phyloP scores from a whole-genome alignment of 2,329 filamentous ascomycete genomes.

The Fusarium devonianum region DNA sequence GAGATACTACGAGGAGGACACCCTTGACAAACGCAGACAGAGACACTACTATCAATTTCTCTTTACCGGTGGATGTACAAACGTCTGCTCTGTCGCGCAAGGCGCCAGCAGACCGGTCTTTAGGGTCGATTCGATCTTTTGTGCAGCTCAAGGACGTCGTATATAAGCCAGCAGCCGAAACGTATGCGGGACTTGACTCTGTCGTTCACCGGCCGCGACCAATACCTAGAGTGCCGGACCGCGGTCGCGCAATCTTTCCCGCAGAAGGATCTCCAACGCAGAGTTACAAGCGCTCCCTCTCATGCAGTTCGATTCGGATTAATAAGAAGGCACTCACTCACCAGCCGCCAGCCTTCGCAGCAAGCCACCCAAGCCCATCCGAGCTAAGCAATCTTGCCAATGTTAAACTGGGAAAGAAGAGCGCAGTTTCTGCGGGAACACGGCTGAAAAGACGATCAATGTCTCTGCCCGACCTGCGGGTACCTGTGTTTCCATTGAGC shows the following conservation, averaged over 20 bases:
- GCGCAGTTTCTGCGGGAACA: conserved; percentile 1
- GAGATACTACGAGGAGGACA: background rate
- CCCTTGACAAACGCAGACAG: conserved; percentile 9
- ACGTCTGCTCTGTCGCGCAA: conserved; percentile 42
- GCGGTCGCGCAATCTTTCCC: conserved; percentile 57
- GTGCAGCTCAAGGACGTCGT: conserved; percentile 28
- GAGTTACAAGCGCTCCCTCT: conserved; percentile 58
- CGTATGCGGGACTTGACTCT: conserved; percentile 14
- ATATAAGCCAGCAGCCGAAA: conserved; percentile 19
- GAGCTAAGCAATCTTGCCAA: conserved; percentile 53
- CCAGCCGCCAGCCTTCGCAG: conserved; percentile 54
- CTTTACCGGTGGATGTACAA: conserved; percentile 33
- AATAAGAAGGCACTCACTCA: conserved; percentile 59
- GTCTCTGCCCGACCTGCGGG: conserved; percentile 39
- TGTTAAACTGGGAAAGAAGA: conserved; percentile 7
- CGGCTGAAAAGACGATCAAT: conserved; percentile 39
- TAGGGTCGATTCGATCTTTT: conserved; percentile 30
- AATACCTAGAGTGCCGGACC: conserved; percentile 57
- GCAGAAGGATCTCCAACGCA: conserved; percentile 50
- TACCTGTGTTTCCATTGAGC: conserved; percentile 29
- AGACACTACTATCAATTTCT: conserved; percentile 33
- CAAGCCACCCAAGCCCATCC: conserved; percentile 49
- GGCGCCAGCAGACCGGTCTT: conserved; percentile 16
- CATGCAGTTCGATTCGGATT: conserved; percentile 54
- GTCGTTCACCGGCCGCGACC: conserved; percentile 64